Base-by-base conservation (phyloP, 768 basidiomycete genomes). In the Phaeotremella skinneri region DNA sequence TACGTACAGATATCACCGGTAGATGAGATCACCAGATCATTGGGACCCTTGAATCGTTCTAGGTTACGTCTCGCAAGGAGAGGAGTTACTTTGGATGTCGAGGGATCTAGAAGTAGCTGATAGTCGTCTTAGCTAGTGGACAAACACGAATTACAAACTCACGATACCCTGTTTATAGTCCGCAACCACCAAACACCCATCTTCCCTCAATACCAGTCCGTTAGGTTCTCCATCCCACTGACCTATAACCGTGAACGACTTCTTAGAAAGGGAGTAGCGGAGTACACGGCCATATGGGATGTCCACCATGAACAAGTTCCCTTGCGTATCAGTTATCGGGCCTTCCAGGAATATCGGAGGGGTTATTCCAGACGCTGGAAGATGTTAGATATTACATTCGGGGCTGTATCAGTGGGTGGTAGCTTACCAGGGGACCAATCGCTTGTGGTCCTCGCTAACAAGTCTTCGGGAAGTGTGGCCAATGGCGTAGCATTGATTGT, bases 101-200 rank as follows among this genome's bases (percentile, higher is more conserved):
- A 34, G 5, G 63, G 55, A 34, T 63, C 54, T 17, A 49, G 54
- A 13, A 49, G 49, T 16, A 63, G 54, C 62, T 63, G 49, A n/a
- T 30, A 39, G 4, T 16, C 7, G n/a, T 21, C 23, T 16, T 25
- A 26, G 20, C 23, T 27, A 51, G 43, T 25, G 26, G 13, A 2
- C 32, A 16, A 3, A 54, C 13, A 14, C 31, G 11, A 11, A 7
- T 6, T 45, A 23, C 43, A 37, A 2, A 61, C 63, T 58, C 48
- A 65, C 63, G 17, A 65, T 27, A 13, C 63, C 63, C 41, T 65
- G 29, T 37, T 65, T 65, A 34, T 65, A 65, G 30, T 65, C 63
- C 25, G 63, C 63, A 7, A 65, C 52, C 2, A 59, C 52, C 51
- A 65, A 21, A n/a, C 23, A 32, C 16, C 63, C 63, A 26, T 65